These are phyloP conservation scores for Monilinia fructigena DNA, from an alignment of 2,329 filamentous ascomycete genomes.

Conservation along the genomic window DNA sequence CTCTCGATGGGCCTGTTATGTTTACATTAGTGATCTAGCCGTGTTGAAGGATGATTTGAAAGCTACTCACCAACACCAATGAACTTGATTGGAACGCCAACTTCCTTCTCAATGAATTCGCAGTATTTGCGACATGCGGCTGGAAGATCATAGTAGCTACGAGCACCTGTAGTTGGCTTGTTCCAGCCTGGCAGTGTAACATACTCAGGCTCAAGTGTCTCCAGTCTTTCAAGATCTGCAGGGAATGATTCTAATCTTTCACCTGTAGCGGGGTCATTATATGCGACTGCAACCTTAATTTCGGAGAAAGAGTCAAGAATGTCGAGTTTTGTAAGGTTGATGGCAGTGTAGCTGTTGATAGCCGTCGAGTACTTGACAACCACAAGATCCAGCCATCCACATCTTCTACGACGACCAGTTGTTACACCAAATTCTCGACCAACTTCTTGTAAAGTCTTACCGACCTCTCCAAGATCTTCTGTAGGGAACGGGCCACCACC, in stretches of 20 bases:
- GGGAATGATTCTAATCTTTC: conserved; percentile 61
- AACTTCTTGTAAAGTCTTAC: conserved; percentile 49
- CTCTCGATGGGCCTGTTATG: conserved; percentile 18
- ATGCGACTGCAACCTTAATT: conserved; percentile 72
- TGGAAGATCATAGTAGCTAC: conserved; percentile 9
- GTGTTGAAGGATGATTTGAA: conserved; percentile 39
- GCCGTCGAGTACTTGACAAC: conserved; percentile 55
- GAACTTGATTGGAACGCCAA: conserved; percentile 62
- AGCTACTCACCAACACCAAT: conserved; percentile 57
- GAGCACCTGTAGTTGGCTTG: conserved; percentile 61
- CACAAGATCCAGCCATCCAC: conserved; percentile 58
- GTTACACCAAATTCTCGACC: conserved; percentile 45
- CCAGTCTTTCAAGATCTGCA: conserved; percentile 58
- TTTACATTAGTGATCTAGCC: conserved; percentile 1
- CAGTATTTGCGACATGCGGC: conserved; percentile 21
- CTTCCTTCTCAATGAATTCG: conserved; percentile 50
- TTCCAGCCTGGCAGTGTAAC: conserved; percentile 70
- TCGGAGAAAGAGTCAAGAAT: conserved; percentile 71
- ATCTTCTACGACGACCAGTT: conserved; percentile 60
- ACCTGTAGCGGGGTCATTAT: conserved; percentile 51
- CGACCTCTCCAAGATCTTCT: conserved; percentile 51
- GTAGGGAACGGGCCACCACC: conserved; percentile 65
- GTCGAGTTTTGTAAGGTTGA: conserved; percentile 64
- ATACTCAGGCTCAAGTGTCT: conserved; percentile 44
- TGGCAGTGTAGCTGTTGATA: conserved; percentile 42